Percentiles rank a stretch among this genome's conserved stretches.
Evolutionary conservation across 2,329 filamentous ascomycete species (phyloP).

Genomic region (Curvularia sp.): DNA sequence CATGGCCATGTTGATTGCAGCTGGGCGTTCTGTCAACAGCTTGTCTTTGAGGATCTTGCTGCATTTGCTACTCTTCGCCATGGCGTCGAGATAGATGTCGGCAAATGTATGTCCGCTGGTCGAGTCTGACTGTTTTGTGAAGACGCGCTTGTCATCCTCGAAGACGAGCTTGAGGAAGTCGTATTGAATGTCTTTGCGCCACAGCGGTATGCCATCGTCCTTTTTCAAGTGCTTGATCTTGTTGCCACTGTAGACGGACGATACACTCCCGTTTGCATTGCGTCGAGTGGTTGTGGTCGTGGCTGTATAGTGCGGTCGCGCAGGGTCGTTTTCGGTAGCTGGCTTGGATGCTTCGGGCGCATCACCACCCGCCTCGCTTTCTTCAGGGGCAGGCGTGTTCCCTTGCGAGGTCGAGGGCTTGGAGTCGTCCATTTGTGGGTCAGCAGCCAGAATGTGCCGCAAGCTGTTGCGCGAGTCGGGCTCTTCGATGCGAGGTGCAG

Average conservation of each 20-base stretch:
- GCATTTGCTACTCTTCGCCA: conserved; percentile 98
- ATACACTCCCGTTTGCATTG: conserved; percentile 70
- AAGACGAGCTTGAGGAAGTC: conserved; percentile 84
- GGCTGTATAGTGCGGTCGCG: conserved; percentile 54
- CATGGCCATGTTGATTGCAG: conserved; percentile 98
- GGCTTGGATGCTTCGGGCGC: conserved; percentile 37
- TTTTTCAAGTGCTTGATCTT: conserved; percentile 89
- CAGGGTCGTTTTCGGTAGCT: conserved; percentile 35
- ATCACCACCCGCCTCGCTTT: conserved; percentile 41
- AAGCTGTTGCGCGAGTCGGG: conserved; percentile 50
- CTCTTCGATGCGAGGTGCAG: conserved; percentile 39
- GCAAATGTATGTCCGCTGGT: conserved; percentile 80
- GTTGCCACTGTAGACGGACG: conserved; percentile 71
- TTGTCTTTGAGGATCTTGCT: conserved; percentile 99
- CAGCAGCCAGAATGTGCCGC: conserved; percentile 49
- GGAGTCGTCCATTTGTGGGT: conserved; percentile 46
- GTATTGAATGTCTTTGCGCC: conserved; percentile 87
- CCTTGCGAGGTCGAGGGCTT: conserved; percentile 38
- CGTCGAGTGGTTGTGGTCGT: conserved; percentile 62
- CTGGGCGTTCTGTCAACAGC: conserved; percentile 86
- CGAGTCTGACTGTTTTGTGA: conserved; percentile 89
- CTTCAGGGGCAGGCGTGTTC: conserved; percentile 43
- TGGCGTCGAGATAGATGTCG: conserved; percentile 96
- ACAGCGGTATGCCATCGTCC: conserved; percentile 84
- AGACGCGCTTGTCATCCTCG: conserved; percentile 75